A percentile compares a stretch with the other conserved stretches of the same genome.
These are phyloP conservation scores for Ramalina intermedia DNA, from an alignment of 495 filamentous ascomycete genomes.

Conservation along the genomic window DNA sequence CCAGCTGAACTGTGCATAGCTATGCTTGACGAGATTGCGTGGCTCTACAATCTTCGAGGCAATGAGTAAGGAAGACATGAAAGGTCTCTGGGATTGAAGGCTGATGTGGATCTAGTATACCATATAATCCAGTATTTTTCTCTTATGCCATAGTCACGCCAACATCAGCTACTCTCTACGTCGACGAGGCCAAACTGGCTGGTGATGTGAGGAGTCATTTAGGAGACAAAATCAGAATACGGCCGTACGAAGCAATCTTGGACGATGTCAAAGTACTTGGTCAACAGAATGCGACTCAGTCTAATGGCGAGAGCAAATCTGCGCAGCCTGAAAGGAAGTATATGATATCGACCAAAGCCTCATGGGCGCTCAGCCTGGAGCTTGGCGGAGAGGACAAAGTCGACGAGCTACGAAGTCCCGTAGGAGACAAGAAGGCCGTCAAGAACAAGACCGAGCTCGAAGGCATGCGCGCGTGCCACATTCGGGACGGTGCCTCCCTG, in stretches of 20 bases:
- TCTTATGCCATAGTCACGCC: conserved; percentile 86
- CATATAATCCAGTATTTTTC: conserved; percentile 98
- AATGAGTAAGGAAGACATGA: conserved; percentile 45
- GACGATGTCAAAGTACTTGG: conserved; percentile 54
- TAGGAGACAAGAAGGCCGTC: conserved; percentile 91
- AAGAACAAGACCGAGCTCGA: conserved; percentile 88
- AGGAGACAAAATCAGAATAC: conserved; percentile 53
- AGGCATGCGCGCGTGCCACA: conserved; percentile 88
- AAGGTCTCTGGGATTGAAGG: background rate
- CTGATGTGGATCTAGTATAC: conserved; percentile 47
- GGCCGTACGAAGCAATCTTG: conserved; percentile 78
- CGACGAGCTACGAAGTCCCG: conserved; percentile 74
- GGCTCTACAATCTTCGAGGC: conserved; percentile 93
- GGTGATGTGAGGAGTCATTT: conserved; percentile 58
- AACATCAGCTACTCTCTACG: conserved; percentile 66
- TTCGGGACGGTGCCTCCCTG: conserved; percentile 85
- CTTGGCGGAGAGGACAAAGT: conserved; percentile 80
- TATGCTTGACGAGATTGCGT: conserved; percentile 95
- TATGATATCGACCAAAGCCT: conserved; percentile 74
- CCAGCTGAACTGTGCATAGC: conserved; percentile 20
- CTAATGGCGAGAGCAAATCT: conserved; percentile 21
- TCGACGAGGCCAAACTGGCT: conserved; percentile 65
- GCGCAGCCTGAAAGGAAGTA: conserved; percentile 47
- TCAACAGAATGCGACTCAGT: conserved; percentile 12
- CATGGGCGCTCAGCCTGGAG: conserved; percentile 81